Conservation (phyloP, 768 basidiomycete genomes). For the Russula abietina region DNA sequence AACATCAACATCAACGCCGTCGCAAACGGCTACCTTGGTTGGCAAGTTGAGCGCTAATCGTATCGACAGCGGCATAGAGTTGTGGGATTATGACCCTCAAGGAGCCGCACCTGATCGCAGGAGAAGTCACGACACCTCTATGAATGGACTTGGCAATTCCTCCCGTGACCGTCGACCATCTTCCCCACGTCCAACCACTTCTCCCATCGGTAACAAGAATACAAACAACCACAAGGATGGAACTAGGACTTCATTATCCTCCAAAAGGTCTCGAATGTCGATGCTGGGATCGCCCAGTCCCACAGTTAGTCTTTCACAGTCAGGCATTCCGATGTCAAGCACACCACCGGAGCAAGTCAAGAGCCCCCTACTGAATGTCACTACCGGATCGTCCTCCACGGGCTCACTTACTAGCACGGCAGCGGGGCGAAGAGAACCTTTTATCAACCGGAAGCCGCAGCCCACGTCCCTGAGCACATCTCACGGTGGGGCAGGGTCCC, state of each 20-base stretch:
- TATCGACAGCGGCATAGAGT: slow-evolving; percentile 16
- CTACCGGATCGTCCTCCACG: neutral
- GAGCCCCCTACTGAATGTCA: neutral
- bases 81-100: slow-evolving; percentile 14
- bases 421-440: slow-evolving; percentile 6
- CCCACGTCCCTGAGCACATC: neutral
- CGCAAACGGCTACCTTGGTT: neutral
- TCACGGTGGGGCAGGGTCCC: neutral
- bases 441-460: slow-evolving; percentile 22
- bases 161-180: neutral
- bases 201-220: neutral
- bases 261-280: neutral
- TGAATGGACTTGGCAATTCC: neutral
- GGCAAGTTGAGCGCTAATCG: slow-evolving; percentile 3
- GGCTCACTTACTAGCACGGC: neutral
- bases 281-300: neutral
- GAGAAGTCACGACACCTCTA: neutral
- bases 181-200: neutral
- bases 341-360: neutral
- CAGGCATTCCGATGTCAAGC: neutral
- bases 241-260: neutral
- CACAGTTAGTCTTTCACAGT: neutral
- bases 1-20: neutral
- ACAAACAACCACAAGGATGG: neutral
- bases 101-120: neutral